Evolutionary conservation across 495 filamentous ascomycete species (phyloP), one percentile per base, ranked within the genome.

Genomic region (Aspergillus affinis): DNA sequence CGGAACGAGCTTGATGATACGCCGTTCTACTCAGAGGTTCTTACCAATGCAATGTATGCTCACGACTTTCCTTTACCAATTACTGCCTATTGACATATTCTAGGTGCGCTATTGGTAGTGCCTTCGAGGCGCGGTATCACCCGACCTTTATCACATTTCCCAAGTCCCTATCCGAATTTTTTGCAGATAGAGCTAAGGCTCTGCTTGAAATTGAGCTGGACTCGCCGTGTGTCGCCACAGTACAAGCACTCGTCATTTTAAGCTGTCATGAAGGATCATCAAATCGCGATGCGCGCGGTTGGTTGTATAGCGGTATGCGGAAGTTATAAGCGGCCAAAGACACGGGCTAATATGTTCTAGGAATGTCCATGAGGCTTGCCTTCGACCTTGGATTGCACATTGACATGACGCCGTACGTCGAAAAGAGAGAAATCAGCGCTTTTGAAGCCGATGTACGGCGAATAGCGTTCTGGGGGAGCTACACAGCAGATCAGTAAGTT

Each of bases 301-400:
- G 79, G 80, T 64, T 82, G 0, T 81, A 82, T 60, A 77, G 75
- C 48, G 80, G 78, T 77, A 66, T 41, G 51, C 60, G 21, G 20
- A n/a, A 15, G 4, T 18, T 18, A 13, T 3, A 47, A 26, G 2
- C 23, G 27, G 12, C 13, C 30, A 6, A 4, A 46, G 47, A 2
- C n/a, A 15, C 15, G 18, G 27, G 60, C 70, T 23, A 72, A 58
- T 51, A 0, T 6, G 26, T 6, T 10, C 5, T 20, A 78, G 75
- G 77, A 44, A 82, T 83, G 80, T 78, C 79, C 0, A 79, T 81
- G 75, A 69, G 80, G 23, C 74, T 83, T 54, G 74, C 78, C 4
- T 78, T 79, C 30, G 78, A 83, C 57, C 72, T 83, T 48, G 80
- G 76, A 2, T 51, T 83, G 21, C 79, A 83, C 61, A 36, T 81